A percentile compares a stretch with the other conserved stretches of the same genome.
These are phyloP conservation scores for Yamadazyma dushanensis DNA, from an alignment of 1,139 yeast species.

Conservation along the genomic window DNA sequence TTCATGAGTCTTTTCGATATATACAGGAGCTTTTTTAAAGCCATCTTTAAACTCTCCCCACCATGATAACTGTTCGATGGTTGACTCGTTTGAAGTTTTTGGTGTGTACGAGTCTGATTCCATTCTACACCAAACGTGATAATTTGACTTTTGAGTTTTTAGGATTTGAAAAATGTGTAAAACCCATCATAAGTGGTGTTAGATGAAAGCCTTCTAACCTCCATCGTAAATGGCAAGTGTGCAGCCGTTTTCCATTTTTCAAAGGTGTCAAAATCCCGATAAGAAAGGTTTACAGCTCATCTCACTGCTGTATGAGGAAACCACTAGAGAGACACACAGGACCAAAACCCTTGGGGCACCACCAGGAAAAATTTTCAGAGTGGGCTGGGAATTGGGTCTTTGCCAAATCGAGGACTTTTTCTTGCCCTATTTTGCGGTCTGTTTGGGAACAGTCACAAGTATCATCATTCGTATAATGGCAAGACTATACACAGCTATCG, in stretches of 20 bases:
- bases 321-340: neutral
- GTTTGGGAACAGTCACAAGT: too few relatives aligned
- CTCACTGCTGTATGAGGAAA: neutral
- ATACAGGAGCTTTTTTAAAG: conserved; percentile 29
- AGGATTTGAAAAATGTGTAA: too few relatives aligned
- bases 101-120: conserved; percentile 1
- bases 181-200: too few relatives aligned
- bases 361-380: neutral
- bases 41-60: conserved; percentile 32
- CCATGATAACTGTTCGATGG: conserved; percentile 7
- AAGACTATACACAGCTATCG: neutral
- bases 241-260: conserved; percentile 1
- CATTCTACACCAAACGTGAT: too few relatives aligned
- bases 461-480: neutral
- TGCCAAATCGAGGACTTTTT: too few relatives aligned
- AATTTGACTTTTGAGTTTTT: too few relatives aligned
- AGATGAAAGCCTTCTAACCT: neutral
- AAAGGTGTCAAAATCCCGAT: neutral
- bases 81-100: neutral
- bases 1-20: conserved; percentile 18
- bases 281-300: neutral
- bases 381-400: neutral
- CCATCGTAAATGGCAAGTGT: neutral
- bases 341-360: too few relatives aligned
- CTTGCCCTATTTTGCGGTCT: too few relatives aligned